phyloP scores from a whole-genome alignment of 805 yeast genomes.

The Lipomyces chichibuensis region DNA sequence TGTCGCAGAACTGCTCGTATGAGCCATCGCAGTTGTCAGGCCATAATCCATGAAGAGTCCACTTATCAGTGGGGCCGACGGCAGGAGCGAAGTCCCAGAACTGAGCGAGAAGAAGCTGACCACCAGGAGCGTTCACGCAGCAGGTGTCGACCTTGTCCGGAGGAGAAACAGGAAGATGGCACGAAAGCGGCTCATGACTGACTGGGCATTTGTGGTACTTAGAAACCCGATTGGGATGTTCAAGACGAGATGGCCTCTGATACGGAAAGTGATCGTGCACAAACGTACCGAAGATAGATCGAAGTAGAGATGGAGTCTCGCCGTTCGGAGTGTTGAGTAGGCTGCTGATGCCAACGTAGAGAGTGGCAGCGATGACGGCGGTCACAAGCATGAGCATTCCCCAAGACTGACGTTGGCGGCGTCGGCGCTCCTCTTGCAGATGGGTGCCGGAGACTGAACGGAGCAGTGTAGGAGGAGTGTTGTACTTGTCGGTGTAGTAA shows the following conservation, averaged over 20 bases:
- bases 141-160: slow-evolving; percentile 55
- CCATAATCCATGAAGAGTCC: slow-evolving; percentile 88
- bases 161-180: slow-evolving; percentile 23
- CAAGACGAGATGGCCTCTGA: neutral
- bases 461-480: slow-evolving; percentile 6
- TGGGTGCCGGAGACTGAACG: slow-evolving; percentile 9
- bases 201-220: slow-evolving; percentile 26
- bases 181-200: slow-evolving; percentile 15
- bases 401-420: slow-evolving; percentile 1
- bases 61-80: slow-evolving; percentile 68
- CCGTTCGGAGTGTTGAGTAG: slow-evolving; percentile 6
- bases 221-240: slow-evolving; percentile 13
- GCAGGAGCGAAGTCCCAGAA: slow-evolving; percentile 89
- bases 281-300: slow-evolving; percentile 7
- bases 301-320: slow-evolving; percentile 5
- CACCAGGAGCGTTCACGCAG: slow-evolving; percentile 87
- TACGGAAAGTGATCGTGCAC: neutral
- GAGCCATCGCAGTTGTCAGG: slow-evolving; percentile 86
- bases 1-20: slow-evolving; percentile 77
- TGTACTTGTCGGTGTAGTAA: slow-evolving; percentile 20
- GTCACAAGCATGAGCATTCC: slow-evolving; percentile 8
- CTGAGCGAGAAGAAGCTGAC: slow-evolving; percentile 80
- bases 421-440: slow-evolving; percentile 16
- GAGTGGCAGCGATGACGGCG: slow-evolving; percentile 15
- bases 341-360: slow-evolving; percentile 13